These are phyloP conservation scores for Coprinopsis cinerea DNA, from an alignment of 768 basidiomycete genomes.

Conservation along the genomic window DNA sequence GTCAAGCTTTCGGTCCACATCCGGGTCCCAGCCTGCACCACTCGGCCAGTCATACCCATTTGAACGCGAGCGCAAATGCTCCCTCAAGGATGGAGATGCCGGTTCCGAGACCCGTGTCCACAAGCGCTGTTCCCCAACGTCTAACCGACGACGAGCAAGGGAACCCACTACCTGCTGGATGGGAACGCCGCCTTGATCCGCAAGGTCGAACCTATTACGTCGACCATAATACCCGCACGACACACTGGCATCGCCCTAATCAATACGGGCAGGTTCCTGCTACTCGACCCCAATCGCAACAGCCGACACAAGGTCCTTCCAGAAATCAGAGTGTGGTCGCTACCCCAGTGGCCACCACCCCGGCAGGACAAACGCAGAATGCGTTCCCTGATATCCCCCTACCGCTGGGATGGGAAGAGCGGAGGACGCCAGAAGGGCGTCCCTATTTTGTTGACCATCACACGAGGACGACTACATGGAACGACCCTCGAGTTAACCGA, in stretches of 20 bases:
- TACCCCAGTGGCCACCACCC: constrained; percentile 16
- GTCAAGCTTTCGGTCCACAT: not conserved
- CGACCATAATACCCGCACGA: constrained; percentile 76
- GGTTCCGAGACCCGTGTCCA: constrained; percentile 15
- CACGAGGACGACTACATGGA: constrained; percentile 88
- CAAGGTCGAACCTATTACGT: constrained; percentile 78
- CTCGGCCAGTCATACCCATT: constrained; percentile 21
- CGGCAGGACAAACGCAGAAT: constrained; percentile 24
- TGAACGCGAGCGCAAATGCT: constrained; percentile 16
- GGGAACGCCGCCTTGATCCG: constrained; percentile 76
- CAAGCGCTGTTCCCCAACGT: constrained; percentile 20
- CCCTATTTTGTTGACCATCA: constrained; percentile 65
- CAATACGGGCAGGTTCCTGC: constrained; percentile 20
- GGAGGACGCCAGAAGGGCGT: constrained; percentile 82
- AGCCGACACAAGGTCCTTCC: constrained; percentile 18
- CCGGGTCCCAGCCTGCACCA: constrained; percentile 18
- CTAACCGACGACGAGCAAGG: constrained; percentile 52
- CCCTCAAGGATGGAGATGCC: constrained; percentile 18
- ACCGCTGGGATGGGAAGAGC: constrained; percentile 89
- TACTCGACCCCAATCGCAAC: constrained; percentile 21
- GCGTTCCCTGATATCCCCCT: constrained; percentile 61
- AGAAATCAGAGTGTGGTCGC: constrained; percentile 23
- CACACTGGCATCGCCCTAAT: constrained; percentile 70
- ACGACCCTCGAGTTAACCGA: constrained; percentile 57
- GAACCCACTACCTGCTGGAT: constrained; percentile 65